Base-by-base conservation (phyloP, 768 basidiomycete genomes). In the Tricholoma terreum region DNA sequence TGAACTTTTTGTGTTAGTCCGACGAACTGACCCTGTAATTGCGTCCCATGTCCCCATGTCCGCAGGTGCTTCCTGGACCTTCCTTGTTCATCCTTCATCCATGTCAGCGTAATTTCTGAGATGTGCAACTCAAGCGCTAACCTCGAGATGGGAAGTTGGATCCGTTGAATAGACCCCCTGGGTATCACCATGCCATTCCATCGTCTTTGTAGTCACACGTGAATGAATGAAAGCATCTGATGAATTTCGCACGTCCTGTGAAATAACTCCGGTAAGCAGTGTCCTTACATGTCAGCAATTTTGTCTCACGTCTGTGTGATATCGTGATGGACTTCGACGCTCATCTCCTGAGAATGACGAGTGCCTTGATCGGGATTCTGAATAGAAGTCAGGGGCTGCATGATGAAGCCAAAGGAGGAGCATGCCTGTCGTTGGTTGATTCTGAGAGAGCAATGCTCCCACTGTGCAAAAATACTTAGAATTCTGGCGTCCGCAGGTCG, bases 41-140 rank as follows among this genome's bases (percentile, higher is more conserved):
- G 78, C 31, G 69, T 72, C 61, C 70, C 72, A 64, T 79, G 82
- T 59, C 86, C 85, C 85, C 85, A 87, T 57, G 73, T 80, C 64
- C 85, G 77, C 63, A 79, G 74, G 71, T 86, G 84, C 66, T 86
- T 87, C 71, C 85, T 75, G 55, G 71, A 67, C 52, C 77, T 70
- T 38, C 64, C 63, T 31, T 49, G 43, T 24, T 45, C 22, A 31
- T 49, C 46, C 46, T 49, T 31, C 46, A 31, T 31, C 15, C 17
- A 8, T 30, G 11, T 49, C n/a, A 49, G 46, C 27, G n/a, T 30
- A 56, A 38, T 54, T 43, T 40, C 33, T 34, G n/a, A 49, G 21
- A 55, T 21, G 6, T n/a, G 24, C 24, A 46, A 52, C 27, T 42
- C 30, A 49, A 36, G 24, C 9, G 54, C 75, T 55, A 60, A 81